Evolutionary conservation across 768 basidiomycete genomes (phyloP).

Genomic region (Pisolithus sp.): DNA sequence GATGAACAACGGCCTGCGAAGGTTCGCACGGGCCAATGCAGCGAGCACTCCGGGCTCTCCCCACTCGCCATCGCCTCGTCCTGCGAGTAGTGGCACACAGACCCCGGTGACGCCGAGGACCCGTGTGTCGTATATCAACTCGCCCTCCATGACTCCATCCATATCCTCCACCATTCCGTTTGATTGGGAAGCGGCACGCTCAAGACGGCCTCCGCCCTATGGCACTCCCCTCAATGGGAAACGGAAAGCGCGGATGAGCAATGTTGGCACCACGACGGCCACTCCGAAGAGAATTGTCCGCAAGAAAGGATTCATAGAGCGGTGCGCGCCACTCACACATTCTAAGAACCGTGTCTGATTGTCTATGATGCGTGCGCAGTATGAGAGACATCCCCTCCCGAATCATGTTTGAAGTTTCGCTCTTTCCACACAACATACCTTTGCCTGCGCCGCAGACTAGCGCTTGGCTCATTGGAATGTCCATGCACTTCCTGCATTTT

Average conservation of each 20-base stretch:
- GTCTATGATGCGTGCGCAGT: slow-evolving; percentile 28
- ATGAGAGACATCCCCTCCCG: slow-evolving; percentile 60
- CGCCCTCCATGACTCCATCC: slow-evolving; percentile 62
- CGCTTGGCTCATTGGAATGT: slow-evolving; percentile 58
- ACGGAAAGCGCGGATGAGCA: slow-evolving; percentile 37
- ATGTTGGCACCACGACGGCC: slow-evolving; percentile 16
- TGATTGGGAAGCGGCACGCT: slow-evolving; percentile 83
- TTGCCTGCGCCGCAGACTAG: slow-evolving; percentile 60
- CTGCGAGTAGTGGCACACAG: slow-evolving; percentile 22
- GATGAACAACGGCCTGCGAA: slow-evolving; percentile 46
- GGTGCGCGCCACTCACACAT: slow-evolving; percentile 30
- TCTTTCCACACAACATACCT: slow-evolving; percentile 78
- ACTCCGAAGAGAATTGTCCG: slow-evolving; percentile 53
- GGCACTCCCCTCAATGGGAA: slow-evolving; percentile 49
- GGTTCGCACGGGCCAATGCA: slow-evolving; percentile 46
- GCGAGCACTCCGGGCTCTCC: slow-evolving; percentile 36
- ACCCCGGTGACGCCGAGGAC: slow-evolving; percentile 41
- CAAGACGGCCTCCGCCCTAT: slow-evolving; percentile 66
- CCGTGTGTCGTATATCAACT: slow-evolving; percentile 51
- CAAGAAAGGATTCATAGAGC: slow-evolving; percentile 59
- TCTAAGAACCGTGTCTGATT: too few species aligned
- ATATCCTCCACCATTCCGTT: slow-evolving; percentile 73
- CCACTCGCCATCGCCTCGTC: slow-evolving; percentile 32
- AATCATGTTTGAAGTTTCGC: slow-evolving; percentile 71
- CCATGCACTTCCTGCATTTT: slow-evolving; percentile 64